Percentiles rank a stretch among this genome's conserved stretches.
Evolutionary conservation across 1,284 basidiomycete genomes (phyloP).

Genomic region (Boletus semigastroideus): DNA sequence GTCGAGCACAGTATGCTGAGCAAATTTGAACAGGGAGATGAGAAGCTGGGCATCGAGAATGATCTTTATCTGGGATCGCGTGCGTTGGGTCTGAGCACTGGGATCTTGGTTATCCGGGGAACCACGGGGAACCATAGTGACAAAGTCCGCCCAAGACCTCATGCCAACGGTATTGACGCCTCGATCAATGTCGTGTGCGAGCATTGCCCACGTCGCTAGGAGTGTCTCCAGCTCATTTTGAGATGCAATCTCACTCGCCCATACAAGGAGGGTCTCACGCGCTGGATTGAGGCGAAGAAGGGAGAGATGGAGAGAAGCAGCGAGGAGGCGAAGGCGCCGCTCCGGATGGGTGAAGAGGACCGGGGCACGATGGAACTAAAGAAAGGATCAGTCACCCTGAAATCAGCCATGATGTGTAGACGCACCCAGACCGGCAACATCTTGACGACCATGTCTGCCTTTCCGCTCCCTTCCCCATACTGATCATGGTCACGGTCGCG

Average conservation of each 20-base stretch:
- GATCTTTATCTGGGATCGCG: conserved; percentile 7
- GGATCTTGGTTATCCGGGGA: conserved; percentile 21
- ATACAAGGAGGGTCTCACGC: conserved; percentile 57
- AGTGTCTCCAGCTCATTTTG: conserved; percentile 65
- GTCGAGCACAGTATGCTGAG: conserved; percentile 60
- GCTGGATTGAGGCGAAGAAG: conserved; percentile 56
- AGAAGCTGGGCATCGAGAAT: conserved; percentile 26
- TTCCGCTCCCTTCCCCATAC: conserved; percentile 25
- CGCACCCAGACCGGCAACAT: conserved; percentile 90
- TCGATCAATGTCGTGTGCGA: conserved; percentile 73
- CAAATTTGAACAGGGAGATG: conserved; percentile 46
- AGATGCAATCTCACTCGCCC: conserved; percentile 55
- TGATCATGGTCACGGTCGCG: conserved; percentile 37
- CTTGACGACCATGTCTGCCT: conserved; percentile 52
- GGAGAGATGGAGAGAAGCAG: conserved; percentile 69
- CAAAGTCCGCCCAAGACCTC: conserved; percentile 53
- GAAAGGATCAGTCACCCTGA: conserved; percentile 2
- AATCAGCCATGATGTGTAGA: conserved; percentile 16
- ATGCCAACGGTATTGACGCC: conserved; percentile 52
- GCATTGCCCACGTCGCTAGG: conserved; percentile 79
- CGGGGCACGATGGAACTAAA: conserved; percentile 83
- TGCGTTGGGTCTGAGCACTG: not conserved
- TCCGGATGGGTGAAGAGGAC: conserved; percentile 81
- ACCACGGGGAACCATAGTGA: conserved; percentile 29
- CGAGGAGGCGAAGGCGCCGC: conserved; percentile 70